These are phyloP conservation scores for Plantago coronopus DNA, from an alignment of 305 asterid species.

Conservation along the genomic window DNA sequence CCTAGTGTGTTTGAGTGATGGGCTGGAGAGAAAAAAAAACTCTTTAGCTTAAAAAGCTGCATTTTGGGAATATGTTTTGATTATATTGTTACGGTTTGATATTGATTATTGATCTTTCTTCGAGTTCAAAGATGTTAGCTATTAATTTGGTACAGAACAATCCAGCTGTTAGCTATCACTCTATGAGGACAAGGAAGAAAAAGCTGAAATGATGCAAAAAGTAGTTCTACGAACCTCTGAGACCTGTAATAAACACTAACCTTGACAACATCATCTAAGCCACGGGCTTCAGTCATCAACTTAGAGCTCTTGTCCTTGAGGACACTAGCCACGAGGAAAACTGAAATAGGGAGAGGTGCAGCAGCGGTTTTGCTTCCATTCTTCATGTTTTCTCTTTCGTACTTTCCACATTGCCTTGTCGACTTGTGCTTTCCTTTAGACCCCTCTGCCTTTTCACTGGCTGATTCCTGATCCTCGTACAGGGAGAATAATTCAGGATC, in stretches of 20 bases:
- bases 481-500: constrained; percentile 57
- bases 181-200: too few species aligned
- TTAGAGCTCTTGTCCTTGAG: constrained; percentile 71
- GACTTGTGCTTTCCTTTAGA: constrained; percentile 61
- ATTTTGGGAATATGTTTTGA: too few species aligned
- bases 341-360: constrained; percentile 80
- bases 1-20: too few species aligned
- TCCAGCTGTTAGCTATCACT: too few species aligned
- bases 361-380: constrained; percentile 37
- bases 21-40: too few species aligned
- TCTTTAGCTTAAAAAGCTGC: too few species aligned
- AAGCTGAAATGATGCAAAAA: background rate
- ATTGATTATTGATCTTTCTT: too few species aligned
- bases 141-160: too few species aligned
- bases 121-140: too few species aligned
- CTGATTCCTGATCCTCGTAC: constrained; percentile 55
- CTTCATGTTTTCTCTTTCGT: constrained; percentile 64
- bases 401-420: constrained; percentile 61
- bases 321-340: constrained; percentile 89
- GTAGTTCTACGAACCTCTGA: background rate
- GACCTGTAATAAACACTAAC: constrained; percentile 29
- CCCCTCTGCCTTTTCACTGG: constrained; percentile 48
- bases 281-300: constrained; percentile 79
- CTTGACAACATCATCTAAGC: constrained; percentile 89
- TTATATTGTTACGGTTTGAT: too few species aligned